These are phyloP conservation scores for Cornus controversa DNA, from an alignment of 148 eudicot species.

Conservation along the genomic window DNA sequence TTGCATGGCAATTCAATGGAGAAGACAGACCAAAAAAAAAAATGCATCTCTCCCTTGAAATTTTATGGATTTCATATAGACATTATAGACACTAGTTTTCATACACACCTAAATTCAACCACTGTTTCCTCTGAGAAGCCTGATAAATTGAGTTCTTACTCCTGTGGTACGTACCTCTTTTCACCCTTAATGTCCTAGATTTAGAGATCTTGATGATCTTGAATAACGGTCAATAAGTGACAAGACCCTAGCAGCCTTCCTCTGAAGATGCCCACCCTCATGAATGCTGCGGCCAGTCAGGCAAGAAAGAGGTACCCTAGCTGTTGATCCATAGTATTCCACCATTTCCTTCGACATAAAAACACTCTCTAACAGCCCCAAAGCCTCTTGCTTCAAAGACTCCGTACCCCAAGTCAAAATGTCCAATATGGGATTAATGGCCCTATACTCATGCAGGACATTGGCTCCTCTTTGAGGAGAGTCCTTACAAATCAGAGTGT, in stretches of 20 bases:
- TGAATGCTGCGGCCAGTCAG: constrained; percentile 24
- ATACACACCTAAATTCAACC: background rate
- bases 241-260: constrained; percentile 37
- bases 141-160: no score
- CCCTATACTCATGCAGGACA: constrained; percentile 29
- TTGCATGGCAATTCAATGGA: no score
- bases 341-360: constrained; percentile 37
- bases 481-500: constrained; percentile 34
- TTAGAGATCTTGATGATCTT: constrained; percentile 27
- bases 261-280: constrained; percentile 35
- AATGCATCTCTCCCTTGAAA: no score
- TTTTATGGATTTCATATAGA: background rate
- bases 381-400: constrained; percentile 34
- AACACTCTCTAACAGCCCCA: constrained; percentile 30
- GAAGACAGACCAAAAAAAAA: no score
- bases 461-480: constrained; percentile 31
- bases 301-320: constrained; percentile 21
- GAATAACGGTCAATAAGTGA: constrained; percentile 35
- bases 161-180: background rate
- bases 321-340: constrained; percentile 24
- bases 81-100: no score
- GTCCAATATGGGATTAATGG: constrained; percentile 21
- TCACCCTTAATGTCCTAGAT: constrained; percentile 13
- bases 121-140: background rate
- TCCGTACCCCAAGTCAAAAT: constrained; percentile 40